Percentiles rank a stretch among this genome's conserved stretches.
These are phyloP conservation scores for Backusella macrospora DNA, from an alignment of 192 early-diverging fungal genomes.

Conservation along the genomic window DNA sequence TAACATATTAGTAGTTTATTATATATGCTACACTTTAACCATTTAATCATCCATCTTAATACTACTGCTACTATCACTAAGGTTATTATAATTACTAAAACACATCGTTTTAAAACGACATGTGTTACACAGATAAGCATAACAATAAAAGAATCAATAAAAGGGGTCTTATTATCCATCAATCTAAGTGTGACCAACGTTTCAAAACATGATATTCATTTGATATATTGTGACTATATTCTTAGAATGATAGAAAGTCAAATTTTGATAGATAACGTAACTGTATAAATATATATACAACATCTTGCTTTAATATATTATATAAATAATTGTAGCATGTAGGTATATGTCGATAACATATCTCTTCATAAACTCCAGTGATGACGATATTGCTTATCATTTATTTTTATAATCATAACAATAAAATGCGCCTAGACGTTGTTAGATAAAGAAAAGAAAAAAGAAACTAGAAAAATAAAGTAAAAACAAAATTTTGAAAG, in stretches of 20 bases:
- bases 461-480: not conserved
- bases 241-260: not conserved
- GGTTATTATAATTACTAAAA: not conserved
- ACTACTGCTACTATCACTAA: not conserved
- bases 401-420: not conserved
- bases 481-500: not conserved
- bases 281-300: not conserved
- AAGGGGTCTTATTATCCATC: conserved; percentile 13
- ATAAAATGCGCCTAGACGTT: not conserved
- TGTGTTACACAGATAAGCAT: not conserved
- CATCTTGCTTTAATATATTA: not conserved
- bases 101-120: not conserved
- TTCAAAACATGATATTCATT: conserved; percentile 12
- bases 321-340: not conserved
- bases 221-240: conserved; percentile 5
- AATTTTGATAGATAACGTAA: not conserved
- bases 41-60: not conserved
- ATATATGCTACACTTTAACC: conserved; percentile 1
- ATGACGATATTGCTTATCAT: conserved; percentile 6
- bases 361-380: not conserved
- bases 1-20: not conserved
- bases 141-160: not conserved
- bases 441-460: not conserved
- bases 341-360: not conserved
- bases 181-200: conserved; percentile 6